Evolutionary conservation across 805 yeast species (phyloP).

Genomic region (Lipomyces starkeyi): DNA sequence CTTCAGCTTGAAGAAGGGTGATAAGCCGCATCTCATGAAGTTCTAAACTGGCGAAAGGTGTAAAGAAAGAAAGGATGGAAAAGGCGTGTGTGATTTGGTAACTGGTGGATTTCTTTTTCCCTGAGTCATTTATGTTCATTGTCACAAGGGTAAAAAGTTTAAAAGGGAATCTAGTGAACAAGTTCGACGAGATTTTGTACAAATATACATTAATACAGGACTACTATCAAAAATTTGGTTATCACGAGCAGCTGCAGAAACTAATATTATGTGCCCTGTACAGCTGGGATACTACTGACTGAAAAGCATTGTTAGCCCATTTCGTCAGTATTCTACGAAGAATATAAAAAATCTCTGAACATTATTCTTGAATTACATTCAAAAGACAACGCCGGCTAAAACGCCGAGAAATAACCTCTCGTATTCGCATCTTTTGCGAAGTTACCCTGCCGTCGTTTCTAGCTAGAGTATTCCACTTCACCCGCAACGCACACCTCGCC

Average conservation of each 20-base stretch:
- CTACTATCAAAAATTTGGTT: background rate
- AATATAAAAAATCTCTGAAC: too few species aligned
- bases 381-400: too few species aligned
- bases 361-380: too few species aligned
- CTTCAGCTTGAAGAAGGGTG: constrained; percentile 97
- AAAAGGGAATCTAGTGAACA: constrained; percentile 3
- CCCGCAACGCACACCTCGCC: background rate
- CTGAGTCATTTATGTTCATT: background rate
- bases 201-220: constrained; percentile 8
- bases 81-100: background rate
- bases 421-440: background rate
- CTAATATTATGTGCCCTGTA: background rate
- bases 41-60: constrained; percentile 62
- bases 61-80: background rate
- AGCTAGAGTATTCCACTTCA: background rate
- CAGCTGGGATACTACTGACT: background rate
- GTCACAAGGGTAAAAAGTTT: constrained; percentile 1
- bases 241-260: background rate
- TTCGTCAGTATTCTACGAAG: too few species aligned
- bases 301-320: too few species aligned
- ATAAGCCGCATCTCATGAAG: constrained; percentile 96
- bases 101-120: background rate
- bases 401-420: too few species aligned
- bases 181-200: constrained; percentile 7
- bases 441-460: background rate